Evolutionary conservation across 257 asterid genomes (phyloP).

Genomic region (Parsonsia alboflavescens): DNA sequence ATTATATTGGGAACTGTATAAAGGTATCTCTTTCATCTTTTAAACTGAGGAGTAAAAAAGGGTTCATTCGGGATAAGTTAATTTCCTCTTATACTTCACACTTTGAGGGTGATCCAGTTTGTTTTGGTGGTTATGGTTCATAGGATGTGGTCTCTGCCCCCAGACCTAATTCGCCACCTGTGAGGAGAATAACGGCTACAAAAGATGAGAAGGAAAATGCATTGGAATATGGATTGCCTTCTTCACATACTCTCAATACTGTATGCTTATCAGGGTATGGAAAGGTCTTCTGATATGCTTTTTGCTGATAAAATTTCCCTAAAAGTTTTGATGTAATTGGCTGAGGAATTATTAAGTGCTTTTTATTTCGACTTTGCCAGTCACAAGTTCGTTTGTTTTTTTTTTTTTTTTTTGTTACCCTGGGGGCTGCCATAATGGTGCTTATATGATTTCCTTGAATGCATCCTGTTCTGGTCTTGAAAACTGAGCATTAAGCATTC

Average conservation of each 20-base stretch:
- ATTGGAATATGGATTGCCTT: constrained; percentile 87
- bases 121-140: constrained; percentile 21
- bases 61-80: too few relatives aligned
- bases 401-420: background rate
- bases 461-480: background rate
- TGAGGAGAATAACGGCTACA: constrained; percentile 76
- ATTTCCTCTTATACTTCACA: background rate
- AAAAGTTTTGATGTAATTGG: background rate
- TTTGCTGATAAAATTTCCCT: background rate
- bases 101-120: constrained; percentile 7
- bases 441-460: background rate
- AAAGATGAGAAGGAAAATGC: constrained; percentile 87
- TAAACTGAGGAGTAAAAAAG: background rate
- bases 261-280: constrained; percentile 88
- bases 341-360: background rate
- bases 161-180: constrained; percentile 70
- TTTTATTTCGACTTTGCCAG: background rate
- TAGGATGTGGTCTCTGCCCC: constrained; percentile 95
- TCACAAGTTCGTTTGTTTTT: background rate
- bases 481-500: background rate
- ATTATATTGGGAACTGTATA: constrained; percentile 75
- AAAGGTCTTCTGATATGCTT: background rate
- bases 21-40: constrained; percentile 29
- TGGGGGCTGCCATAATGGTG: background rate
- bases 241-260: constrained; percentile 94